A percentile compares a stretch with the other conserved stretches of the same genome.
Conservation (phyloP, 2,329 filamentous ascomycete species). For the Claviceps sp. region DNA sequence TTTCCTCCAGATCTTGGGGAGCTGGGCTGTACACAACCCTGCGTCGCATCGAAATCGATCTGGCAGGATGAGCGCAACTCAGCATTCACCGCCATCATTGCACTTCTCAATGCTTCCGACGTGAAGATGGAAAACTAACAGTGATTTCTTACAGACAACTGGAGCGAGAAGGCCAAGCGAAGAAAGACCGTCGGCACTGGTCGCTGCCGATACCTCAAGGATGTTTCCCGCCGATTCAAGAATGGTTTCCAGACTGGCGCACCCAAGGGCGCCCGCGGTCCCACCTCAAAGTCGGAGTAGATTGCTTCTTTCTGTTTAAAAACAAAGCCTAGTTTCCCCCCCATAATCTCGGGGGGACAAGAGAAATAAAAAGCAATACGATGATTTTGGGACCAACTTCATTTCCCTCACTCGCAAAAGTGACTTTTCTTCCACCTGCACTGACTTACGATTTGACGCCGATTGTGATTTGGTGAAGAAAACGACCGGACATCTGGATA, state of each 20-base stretch:
- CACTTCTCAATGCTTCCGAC: neutral
- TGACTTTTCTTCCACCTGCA: neutral
- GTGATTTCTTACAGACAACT: slow-evolving; percentile 61
- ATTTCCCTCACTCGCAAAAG: no score
- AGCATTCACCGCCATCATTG: neutral
- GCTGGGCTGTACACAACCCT: neutral
- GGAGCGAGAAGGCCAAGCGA: slow-evolving; percentile 99
- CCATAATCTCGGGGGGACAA: neutral
- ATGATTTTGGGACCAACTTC: neutral
- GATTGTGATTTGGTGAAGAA: neutral
- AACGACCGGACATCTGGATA: neutral
- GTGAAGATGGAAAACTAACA: neutral
- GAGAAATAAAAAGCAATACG: slow-evolving; percentile 1
- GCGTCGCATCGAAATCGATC: neutral
- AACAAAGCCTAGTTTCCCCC: slow-evolving; percentile 5
- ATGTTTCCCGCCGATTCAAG: slow-evolving; percentile 80
- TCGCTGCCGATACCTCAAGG: slow-evolving; percentile 90
- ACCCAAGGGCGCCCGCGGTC: slow-evolving; percentile 61
- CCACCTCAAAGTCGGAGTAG: slow-evolving; percentile 11
- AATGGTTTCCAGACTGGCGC: slow-evolving; percentile 92
- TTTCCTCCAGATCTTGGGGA: neutral
- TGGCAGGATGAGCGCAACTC: no score
- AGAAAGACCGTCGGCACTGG: slow-evolving; percentile 98
- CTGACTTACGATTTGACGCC: slow-evolving; percentile 5
- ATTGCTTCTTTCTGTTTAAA: neutral